These are phyloP conservation scores for Hypsizygus marmoreus DNA, from an alignment of 768 basidiomycete genomes.

Conservation along the genomic window DNA sequence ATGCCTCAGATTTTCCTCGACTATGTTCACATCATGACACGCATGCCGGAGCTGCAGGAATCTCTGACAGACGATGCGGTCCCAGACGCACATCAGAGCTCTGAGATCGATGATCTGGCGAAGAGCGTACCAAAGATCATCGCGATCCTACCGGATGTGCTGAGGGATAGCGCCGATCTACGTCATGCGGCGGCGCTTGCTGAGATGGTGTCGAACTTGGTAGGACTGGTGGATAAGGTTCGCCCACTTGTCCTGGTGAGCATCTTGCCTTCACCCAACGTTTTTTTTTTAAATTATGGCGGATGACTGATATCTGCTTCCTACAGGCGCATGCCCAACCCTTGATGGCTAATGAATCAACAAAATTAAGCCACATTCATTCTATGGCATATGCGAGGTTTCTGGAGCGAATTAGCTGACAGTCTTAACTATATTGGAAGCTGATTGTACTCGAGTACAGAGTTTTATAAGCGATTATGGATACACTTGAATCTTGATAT, in stretches of 20 bases:
- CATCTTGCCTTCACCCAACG: slow-evolving; percentile 19
- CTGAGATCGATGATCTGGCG: slow-evolving; percentile 61
- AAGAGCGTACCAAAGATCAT: slow-evolving; percentile 67
- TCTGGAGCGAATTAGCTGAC: slow-evolving; percentile 50
- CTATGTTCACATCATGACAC: slow-evolving; percentile 64
- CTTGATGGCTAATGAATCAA: slow-evolving; percentile 53
- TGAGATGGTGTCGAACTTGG: slow-evolving; percentile 70
- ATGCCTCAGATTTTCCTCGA: slow-evolving; percentile 63
- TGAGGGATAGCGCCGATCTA: slow-evolving; percentile 57
- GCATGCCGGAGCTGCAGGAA: slow-evolving; percentile 56
- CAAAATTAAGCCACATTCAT: slow-evolving; percentile 63
- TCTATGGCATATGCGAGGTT: slow-evolving; percentile 67
- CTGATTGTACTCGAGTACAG: too few species aligned
- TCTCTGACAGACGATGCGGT: slow-evolving; percentile 41
- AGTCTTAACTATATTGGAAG: too few species aligned
- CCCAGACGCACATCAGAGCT: slow-evolving; percentile 46
- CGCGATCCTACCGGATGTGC: slow-evolving; percentile 65
- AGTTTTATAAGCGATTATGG: too few species aligned
- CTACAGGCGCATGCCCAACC: slow-evolving; percentile 46
- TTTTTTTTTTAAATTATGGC: slow-evolving; percentile 1
- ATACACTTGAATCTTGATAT: too few species aligned
- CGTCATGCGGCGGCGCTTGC: slow-evolving; percentile 71
- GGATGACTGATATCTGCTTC: slow-evolving; percentile 24
- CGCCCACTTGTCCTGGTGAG: slow-evolving; percentile 64
- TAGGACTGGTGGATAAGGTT: slow-evolving; percentile 58